A percentile compares a stretch with the other conserved stretches of the same genome.
Evolutionary conservation across 2,329 filamentous ascomycete genomes (phyloP).

Genomic region (Aspergillus terreus): DNA sequence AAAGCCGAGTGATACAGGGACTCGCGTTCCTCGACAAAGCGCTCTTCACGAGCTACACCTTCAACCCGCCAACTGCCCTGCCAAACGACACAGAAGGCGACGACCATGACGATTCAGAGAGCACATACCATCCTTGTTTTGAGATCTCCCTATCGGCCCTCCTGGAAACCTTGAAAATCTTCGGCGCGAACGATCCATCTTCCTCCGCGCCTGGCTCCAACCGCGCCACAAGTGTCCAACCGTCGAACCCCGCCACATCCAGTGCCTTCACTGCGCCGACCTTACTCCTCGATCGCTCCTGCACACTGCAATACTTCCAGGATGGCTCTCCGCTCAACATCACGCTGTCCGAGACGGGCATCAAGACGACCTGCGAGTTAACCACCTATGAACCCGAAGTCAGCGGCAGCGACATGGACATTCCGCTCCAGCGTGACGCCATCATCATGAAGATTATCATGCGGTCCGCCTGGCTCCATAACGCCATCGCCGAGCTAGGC

Average conservation of each 20-base stretch:
- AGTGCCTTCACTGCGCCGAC: constrained; percentile 81
- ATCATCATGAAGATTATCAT: constrained; percentile 93
- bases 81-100: constrained; percentile 12
- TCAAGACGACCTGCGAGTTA: constrained; percentile 85
- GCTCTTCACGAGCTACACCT: constrained; percentile 81
- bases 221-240: constrained; percentile 27
- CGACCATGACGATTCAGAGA: constrained; percentile 38
- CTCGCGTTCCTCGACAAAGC: constrained; percentile 81
- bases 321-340: constrained; percentile 77
- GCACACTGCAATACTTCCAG: constrained; percentile 72
- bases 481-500: constrained; percentile 51
- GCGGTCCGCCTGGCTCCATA: constrained; percentile 54
- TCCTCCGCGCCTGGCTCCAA: constrained; percentile 39
- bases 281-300: constrained; percentile 79
- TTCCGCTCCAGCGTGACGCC: constrained; percentile 78
- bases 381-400: constrained; percentile 79
- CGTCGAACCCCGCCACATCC: constrained; percentile 40
- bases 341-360: constrained; percentile 77
- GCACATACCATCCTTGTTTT: constrained; percentile 61
- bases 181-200: constrained; percentile 67
- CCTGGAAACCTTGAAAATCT: constrained; percentile 92
- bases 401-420: constrained; percentile 48
- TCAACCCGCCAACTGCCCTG: constrained; percentile 48
- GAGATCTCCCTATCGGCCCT: constrained; percentile 83
- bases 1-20: constrained; percentile 86